phyloP scores from a whole-genome alignment of 257 asterid genomes.

The Solanum dulcamara region DNA sequence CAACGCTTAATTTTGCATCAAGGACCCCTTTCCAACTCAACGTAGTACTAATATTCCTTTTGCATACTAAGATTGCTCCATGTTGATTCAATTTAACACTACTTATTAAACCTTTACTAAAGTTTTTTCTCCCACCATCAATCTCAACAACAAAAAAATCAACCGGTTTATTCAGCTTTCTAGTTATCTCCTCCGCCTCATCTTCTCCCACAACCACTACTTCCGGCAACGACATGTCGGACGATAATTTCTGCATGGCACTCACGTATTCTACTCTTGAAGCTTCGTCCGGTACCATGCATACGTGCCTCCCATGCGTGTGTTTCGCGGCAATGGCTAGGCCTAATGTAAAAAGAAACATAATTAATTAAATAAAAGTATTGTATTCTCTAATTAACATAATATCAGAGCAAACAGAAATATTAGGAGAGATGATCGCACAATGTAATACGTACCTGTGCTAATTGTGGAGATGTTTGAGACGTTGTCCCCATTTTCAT shows the following conservation, averaged over 20 bases:
- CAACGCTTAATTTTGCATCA: not conserved
- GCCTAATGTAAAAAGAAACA: not conserved
- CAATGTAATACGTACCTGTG: not conserved
- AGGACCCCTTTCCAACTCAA: slow-evolving; percentile 9
- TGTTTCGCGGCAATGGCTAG: slow-evolving; percentile 17
- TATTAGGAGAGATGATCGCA: no score
- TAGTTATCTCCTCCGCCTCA: slow-evolving; percentile 3
- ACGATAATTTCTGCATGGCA: slow-evolving; percentile 1
- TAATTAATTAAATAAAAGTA: not conserved
- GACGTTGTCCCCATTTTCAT: not conserved
- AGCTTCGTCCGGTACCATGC: slow-evolving; percentile 13
- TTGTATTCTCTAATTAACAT: not conserved
- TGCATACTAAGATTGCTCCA: slow-evolving; percentile 18
- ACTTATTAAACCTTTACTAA: not conserved
- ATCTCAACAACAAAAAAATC: slow-evolving; percentile 20
- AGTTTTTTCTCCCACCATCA: slow-evolving; percentile 2
- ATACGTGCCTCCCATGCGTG: slow-evolving; percentile 20
- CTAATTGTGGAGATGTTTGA: not conserved
- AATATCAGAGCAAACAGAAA: not conserved
- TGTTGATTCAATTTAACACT: slow-evolving; percentile 10
- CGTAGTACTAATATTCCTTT: not conserved
- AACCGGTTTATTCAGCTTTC: not conserved
- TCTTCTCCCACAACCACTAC: slow-evolving; percentile 12
- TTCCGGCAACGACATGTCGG: slow-evolving; percentile 8
- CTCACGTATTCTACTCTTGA: slow-evolving; percentile 8